Base-by-base conservation (phyloP, 768 basidiomycete species). In the Panaeolus papilionaceus region DNA sequence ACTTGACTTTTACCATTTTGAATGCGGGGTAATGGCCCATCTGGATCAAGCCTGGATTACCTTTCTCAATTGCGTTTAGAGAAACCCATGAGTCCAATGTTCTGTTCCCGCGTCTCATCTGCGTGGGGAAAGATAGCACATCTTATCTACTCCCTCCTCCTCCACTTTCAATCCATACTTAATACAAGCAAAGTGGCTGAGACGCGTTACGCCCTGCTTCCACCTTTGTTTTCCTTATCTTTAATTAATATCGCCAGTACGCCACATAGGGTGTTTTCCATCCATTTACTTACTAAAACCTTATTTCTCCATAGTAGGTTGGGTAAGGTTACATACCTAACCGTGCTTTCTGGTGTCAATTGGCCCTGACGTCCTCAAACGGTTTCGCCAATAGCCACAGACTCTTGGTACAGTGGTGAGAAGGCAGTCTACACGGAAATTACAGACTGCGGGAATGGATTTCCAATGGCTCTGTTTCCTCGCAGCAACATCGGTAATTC, bases 1-100 rank as follows among this genome's bases (percentile, higher is more conserved):
- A 58, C 54, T 49, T 28, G 26, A 33, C n/a, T 58, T 58, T 58
- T 58, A 18, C 54, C 54, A 58, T 58, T 58, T 58, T 58, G 20
- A 58, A 58, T 58, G 54, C 54, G 54, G 54, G 54, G 54, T 58
- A 58, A 12, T 14, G 20, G 47, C 20, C 47, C 47, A 49, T 49
- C 47, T 58, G 54, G 28, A 58, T 58, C 28, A 58, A 4, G 16
- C 54, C 26, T 58, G 54, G 54, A 58, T 58, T 58, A 28, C 54
- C 12, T 58, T 58, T 58, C 54, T 51, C 49, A 26, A 51, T 26
- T 51, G 26, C 26, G 5, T 28, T 51, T 51, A 10, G 49, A 10
- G 49, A 51, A 51, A 51, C 49, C 49, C 49, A 47, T 47, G 45
- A 51, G 20, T 51, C 12, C 47, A 33, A 33, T 33, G 54, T 28